These are phyloP conservation scores for Suhomyces coccinellae DNA, from an alignment of 1,139 yeast species.

Conservation along the genomic window DNA sequence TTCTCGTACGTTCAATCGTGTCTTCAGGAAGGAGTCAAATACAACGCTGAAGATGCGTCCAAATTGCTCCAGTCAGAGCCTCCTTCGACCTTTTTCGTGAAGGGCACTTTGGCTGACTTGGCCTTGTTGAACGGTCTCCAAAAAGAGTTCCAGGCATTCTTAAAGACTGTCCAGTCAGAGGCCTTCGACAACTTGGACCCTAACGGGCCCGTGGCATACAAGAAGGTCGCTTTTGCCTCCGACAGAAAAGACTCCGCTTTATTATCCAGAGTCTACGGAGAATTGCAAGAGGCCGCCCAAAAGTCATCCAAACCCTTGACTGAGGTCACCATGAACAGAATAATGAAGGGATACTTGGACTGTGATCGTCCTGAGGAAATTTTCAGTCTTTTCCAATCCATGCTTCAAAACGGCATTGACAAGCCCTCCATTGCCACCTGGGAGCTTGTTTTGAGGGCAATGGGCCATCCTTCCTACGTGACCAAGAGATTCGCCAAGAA, in stretches of 20 bases:
- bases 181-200: conserved; percentile 33
- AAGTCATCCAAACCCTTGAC: conserved; percentile 26
- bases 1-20: conserved; percentile 39
- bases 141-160: conserved; percentile 19
- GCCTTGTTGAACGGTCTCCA: conserved; percentile 14
- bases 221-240: conserved; percentile 26
- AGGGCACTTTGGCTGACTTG: conserved; percentile 17
- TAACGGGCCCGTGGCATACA: conserved; percentile 29
- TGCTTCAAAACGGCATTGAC: conserved; percentile 29
- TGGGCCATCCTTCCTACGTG: conserved; percentile 36
- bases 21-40: conserved; percentile 23
- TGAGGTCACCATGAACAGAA: conserved; percentile 32
- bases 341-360: conserved; percentile 39
- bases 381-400: conserved; percentile 35
- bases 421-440: conserved; percentile 34
- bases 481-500: conserved; percentile 17
- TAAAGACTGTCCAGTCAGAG: conserved; percentile 14
- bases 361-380: conserved; percentile 32
- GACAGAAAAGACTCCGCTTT: conserved; percentile 20
- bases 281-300: conserved; percentile 27
- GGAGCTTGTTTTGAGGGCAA: conserved; percentile 38
- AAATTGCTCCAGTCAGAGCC: conserved; percentile 32
- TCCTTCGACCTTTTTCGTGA: conserved; percentile 26
- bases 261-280: conserved; percentile 27
- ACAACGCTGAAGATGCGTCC: conserved; percentile 27